Evolutionary conservation across 2,329 filamentous ascomycete species (phyloP).

Genomic region (Peltaster fructicola): DNA sequence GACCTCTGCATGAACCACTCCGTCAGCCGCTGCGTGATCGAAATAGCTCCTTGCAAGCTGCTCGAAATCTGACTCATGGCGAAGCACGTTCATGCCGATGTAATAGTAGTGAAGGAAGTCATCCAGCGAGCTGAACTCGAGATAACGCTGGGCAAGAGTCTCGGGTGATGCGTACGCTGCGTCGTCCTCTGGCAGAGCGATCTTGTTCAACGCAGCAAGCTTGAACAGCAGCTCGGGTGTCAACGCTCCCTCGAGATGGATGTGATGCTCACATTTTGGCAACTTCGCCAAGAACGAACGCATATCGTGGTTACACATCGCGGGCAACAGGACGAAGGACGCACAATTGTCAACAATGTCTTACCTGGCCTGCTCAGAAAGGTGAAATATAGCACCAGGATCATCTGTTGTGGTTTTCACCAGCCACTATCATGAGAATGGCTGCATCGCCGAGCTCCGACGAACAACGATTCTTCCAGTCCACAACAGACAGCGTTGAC

Average conservation of each 20-base stretch:
- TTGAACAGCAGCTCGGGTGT: slow-evolving; percentile 52
- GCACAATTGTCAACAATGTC: too few species aligned
- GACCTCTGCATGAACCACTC: slow-evolving; percentile 55
- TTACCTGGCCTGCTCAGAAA: too few species aligned
- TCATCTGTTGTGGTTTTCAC: too few species aligned
- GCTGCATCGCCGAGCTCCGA: too few species aligned
- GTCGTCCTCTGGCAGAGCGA: slow-evolving; percentile 39
- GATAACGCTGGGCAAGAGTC: slow-evolving; percentile 45
- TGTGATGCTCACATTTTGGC: slow-evolving; percentile 60
- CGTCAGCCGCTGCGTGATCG: slow-evolving; percentile 41
- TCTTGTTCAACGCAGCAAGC: slow-evolving; percentile 48
- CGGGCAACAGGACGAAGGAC: too few species aligned
- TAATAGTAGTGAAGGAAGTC: slow-evolving; percentile 70
- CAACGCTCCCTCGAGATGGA: slow-evolving; percentile 62
- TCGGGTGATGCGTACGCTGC: slow-evolving; percentile 44
- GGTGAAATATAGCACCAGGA: too few species aligned
- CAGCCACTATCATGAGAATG: too few species aligned
- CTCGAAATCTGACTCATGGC: slow-evolving; percentile 50
- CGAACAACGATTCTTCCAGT: too few species aligned
- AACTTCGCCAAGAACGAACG: slow-evolving; percentile 3
- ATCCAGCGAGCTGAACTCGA: slow-evolving; percentile 50
- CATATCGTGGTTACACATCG: too few species aligned
- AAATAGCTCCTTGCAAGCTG: slow-evolving; percentile 58
- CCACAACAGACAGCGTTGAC: too few species aligned
- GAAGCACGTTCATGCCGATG: slow-evolving; percentile 53